These are phyloP conservation scores for Leccinum imitatum DNA, from an alignment of 768 basidiomycete species.

Conservation along the genomic window DNA sequence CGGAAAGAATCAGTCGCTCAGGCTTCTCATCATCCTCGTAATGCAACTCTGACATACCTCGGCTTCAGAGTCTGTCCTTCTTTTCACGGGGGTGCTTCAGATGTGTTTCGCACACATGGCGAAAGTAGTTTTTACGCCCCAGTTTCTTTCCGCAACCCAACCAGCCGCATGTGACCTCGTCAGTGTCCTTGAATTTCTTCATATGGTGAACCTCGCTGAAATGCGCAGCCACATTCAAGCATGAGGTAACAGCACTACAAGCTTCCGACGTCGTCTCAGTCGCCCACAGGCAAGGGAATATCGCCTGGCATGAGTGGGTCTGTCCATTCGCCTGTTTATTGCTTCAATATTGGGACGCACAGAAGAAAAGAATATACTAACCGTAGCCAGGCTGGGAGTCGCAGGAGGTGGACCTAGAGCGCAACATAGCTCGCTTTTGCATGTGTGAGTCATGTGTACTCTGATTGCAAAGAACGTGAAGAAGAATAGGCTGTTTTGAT, in stretches of 20 bases:
- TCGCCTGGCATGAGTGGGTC: background rate
- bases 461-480: too few relatives aligned
- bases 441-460: background rate
- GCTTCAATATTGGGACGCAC: background rate
- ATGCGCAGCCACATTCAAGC: background rate
- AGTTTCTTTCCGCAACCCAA: accelerated
- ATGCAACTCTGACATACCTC: background rate
- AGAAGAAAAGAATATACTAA: background rate
- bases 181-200: accelerated
- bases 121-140: conserved; percentile 1
- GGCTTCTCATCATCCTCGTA: background rate
- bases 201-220: background rate
- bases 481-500: too few relatives aligned
- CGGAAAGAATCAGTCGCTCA: background rate
- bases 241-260: conserved; percentile 1
- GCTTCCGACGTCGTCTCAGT: too few relatives aligned
- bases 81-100: background rate
- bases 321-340: background rate
- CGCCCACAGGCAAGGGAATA: background rate
- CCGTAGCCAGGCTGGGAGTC: too few relatives aligned
- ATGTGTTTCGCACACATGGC: conserved; percentile 2
- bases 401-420: background rate
- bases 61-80: background rate
- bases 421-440: background rate
- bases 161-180: background rate